These are phyloP conservation scores for Solanum sitiens DNA, from an alignment of 257 asterid species.

Conservation along the genomic window DNA sequence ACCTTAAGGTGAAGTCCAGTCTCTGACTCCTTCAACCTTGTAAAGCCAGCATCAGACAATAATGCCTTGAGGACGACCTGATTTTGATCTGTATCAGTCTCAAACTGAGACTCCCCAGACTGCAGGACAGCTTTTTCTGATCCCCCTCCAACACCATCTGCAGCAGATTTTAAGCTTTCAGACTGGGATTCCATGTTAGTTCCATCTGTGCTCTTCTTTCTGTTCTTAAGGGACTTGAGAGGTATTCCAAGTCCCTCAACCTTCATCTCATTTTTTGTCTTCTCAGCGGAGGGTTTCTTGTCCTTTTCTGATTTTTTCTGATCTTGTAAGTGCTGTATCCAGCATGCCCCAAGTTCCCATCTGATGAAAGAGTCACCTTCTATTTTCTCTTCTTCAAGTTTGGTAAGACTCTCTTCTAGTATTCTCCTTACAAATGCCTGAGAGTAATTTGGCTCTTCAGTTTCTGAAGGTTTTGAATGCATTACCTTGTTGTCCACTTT, in stretches of 20 bases:
- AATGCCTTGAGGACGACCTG: conserved; percentile 48
- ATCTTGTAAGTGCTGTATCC: conserved; percentile 96
- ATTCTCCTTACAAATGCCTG: conserved; percentile 58
- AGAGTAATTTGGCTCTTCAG: conserved; percentile 44
- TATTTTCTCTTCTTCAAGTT: conserved; percentile 67
- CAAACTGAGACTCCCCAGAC: conserved; percentile 37
- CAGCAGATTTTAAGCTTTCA: conserved; percentile 22
- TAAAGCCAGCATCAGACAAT: conserved; percentile 64
- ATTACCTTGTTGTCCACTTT: conserved; percentile 34
- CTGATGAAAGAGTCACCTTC: conserved; percentile 58
- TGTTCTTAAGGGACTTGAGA: conserved; percentile 77
- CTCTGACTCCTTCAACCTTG: conserved; percentile 71
- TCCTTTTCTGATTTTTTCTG: conserved; percentile 89
- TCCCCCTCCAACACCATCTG: conserved; percentile 34
- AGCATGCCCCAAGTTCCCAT: conserved; percentile 99
- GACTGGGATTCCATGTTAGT: conserved; percentile 27
- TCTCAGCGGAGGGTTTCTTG: conserved; percentile 58
- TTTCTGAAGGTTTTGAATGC: conserved; percentile 32
- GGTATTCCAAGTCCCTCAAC: conserved; percentile 95
- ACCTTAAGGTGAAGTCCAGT: conserved; percentile 94
- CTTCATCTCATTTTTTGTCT: conserved; percentile 71
- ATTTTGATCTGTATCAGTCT: conserved; percentile 38
- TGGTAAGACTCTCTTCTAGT: conserved; percentile 70
- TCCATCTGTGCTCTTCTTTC: conserved; percentile 54
- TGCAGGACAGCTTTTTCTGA: conserved; percentile 25